These are phyloP conservation scores for Schwanniomyces sp. DNA, from an alignment of 805 yeast genomes.

Conservation along the genomic window DNA sequence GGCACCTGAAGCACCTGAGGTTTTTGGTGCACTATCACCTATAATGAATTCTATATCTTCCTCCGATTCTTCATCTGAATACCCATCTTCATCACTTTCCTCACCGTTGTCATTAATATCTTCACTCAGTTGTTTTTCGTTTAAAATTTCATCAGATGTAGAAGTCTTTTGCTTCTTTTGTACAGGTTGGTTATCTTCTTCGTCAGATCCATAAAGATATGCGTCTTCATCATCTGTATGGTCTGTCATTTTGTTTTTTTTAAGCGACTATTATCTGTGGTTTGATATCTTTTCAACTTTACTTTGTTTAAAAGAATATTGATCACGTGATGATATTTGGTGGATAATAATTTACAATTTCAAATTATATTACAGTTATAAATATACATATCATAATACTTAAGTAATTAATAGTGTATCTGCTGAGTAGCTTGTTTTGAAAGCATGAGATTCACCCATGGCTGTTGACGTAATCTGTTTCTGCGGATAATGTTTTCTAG, in stretches of 20 bases:
- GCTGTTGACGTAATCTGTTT: constrained; percentile 57
- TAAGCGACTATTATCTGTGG: not conserved
- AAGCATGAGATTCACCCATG: constrained; percentile 56
- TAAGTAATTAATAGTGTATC: not conserved
- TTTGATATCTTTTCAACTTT: not conserved
- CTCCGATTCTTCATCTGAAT: constrained; percentile 49
- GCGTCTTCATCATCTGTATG: constrained; percentile 64
- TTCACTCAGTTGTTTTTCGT: constrained; percentile 18
- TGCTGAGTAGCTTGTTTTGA: not conserved
- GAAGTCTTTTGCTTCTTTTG: constrained; percentile 26
- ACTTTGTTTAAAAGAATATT: not conserved
- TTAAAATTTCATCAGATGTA: constrained; percentile 7
- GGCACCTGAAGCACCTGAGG: constrained; percentile 22
- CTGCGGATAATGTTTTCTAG: constrained; percentile 57
- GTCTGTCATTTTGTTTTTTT: constrained; percentile 1
- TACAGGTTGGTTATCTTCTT: constrained; percentile 23
- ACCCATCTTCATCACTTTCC: constrained; percentile 47
- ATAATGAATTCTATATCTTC: constrained; percentile 85
- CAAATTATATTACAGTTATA: not conserved
- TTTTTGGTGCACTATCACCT: constrained; percentile 27
- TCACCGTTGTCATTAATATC: constrained; percentile 19
- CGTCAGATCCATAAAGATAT: constrained; percentile 61
- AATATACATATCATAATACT: not conserved
- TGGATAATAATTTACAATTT: not conserved
- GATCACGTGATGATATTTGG: not conserved